Conservation (phyloP, 2,329 filamentous ascomycete species). For the Sporothrix pseudoabietina region DNA sequence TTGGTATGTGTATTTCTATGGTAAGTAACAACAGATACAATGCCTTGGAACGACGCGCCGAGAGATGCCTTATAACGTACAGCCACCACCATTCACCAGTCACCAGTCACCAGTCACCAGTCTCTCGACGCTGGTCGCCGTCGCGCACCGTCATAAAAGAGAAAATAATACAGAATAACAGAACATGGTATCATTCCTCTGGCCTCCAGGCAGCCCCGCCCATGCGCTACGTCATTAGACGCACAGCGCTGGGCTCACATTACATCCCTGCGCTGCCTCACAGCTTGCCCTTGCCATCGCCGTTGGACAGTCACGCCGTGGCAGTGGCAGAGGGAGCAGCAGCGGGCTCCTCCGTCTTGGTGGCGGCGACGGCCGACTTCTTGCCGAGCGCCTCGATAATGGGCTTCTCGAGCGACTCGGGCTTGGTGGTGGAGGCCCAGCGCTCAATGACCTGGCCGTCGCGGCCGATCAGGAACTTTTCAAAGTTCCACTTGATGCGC, state of each 20-base stretch:
- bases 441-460: constrained; percentile 84
- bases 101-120: neutral
- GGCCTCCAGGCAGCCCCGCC: neutral
- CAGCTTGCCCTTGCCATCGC: constrained; percentile 18
- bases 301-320: constrained; percentile 19
- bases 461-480: constrained; percentile 89
- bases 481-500: constrained; percentile 98
- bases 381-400: constrained; percentile 75
- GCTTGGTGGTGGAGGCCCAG: constrained; percentile 88
- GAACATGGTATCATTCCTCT: constrained; percentile 16
- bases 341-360: neutral
- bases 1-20: neutral
- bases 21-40: neutral
- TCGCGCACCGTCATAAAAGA: neutral
- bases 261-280: neutral
- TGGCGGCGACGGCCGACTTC: constrained; percentile 41
- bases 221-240: neutral
- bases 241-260: neutral
- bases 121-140: neutral
- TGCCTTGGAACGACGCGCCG: neutral
- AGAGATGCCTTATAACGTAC: neutral
- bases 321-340: constrained; percentile 32
- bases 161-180: constrained; percentile 6
- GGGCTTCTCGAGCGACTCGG: constrained; percentile 72
- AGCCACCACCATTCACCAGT: neutral